Evolutionary conservation across 192 early-diverging fungal species (phyloP), one percentile per base, ranked within the genome.

Genomic region (Coemansia sp.): DNA sequence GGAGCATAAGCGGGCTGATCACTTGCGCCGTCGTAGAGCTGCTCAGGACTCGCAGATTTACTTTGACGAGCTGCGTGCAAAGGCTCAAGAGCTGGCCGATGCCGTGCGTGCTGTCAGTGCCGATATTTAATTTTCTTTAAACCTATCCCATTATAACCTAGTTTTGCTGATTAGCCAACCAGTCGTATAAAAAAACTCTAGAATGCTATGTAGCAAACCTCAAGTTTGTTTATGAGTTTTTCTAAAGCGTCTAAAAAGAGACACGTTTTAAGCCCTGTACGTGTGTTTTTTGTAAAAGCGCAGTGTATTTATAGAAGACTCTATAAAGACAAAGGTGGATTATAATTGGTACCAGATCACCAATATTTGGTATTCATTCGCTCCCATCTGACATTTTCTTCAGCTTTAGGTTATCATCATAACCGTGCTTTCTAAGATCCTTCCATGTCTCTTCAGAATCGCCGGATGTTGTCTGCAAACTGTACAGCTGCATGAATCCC

Each of bases 401-500:
- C 15, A 65, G 51, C 6, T 55, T 21, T 12, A 79, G 59, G 1
- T 63, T 20, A n/a, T 59, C 57, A 18, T 73, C 30, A 44, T 73
- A 79, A n/a, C 70, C 77, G 56, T 79, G 86, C 55, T 82, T 86
- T 40, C 81, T 74, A 31, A 91, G 72, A 61, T 91, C 89, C 42
- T 82, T 84, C 82, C 87, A 84, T 16, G 89, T 91, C 70, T 89
- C 87, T 36, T 84, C 82, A 14, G 82, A 81, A 16, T 87, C 85
- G 16, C 77, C 77, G 9, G 81, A 80, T 15, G 75, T 63, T 3
- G 84, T 86, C 60, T 86, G 86, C 45, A 88, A 61, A 50, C 86
- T 85, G 76, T 89, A 90, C 83, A 94, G 84, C 65, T 94, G 87
- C 39, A 89, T 44, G 53, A 92, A 94, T 6, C 92, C 92, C 35